Percentiles rank a stretch among this genome's conserved stretches.
Evolutionary conservation across 805 yeast species (phyloP).

Genomic region (Hanseniaspora meyeri): DNA sequence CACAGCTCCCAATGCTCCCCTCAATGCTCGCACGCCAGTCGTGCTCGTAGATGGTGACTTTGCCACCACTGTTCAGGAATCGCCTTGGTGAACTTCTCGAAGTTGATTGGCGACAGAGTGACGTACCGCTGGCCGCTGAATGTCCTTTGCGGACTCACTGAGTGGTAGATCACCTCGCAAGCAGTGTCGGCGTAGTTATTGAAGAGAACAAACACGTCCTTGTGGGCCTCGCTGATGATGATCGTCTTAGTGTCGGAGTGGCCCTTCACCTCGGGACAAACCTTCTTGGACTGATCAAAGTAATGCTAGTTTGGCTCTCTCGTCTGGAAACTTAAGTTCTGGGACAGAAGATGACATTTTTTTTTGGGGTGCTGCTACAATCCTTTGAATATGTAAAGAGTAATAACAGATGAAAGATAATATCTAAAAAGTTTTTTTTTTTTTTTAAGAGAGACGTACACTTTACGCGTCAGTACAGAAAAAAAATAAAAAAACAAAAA

Average conservation of each 20-base stretch:
- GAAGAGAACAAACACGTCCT: conserved; percentile 3
- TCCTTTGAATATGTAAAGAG: too few relatives aligned
- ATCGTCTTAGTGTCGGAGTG: not conserved
- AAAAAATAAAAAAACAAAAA: not conserved
- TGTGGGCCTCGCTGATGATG: not conserved
- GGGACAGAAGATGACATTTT: conserved; percentile 35
- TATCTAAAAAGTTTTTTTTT: not conserved
- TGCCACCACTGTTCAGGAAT: conserved; percentile 60
- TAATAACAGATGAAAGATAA: too few relatives aligned
- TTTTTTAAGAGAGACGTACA: not conserved
- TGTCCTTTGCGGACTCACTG: conserved; percentile 32
- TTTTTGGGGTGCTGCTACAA: not conserved
- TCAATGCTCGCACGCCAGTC: conserved; percentile 37
- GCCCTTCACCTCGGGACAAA: not conserved
- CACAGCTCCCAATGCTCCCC: not conserved
- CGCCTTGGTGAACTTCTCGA: conserved; percentile 49
- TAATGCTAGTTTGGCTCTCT: conserved; percentile 39
- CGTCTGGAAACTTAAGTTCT: conserved; percentile 46
- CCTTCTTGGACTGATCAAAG: conserved; percentile 31
- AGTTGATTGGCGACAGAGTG: conserved; percentile 65
- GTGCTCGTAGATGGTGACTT: conserved; percentile 68
- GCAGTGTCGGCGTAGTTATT: not conserved
- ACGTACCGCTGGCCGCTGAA: conserved; percentile 33
- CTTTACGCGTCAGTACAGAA: not conserved
- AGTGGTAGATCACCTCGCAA: conserved; percentile 51